Conservation (phyloP, 1,139 yeast species). For the Zygoascus sp. region DNA sequence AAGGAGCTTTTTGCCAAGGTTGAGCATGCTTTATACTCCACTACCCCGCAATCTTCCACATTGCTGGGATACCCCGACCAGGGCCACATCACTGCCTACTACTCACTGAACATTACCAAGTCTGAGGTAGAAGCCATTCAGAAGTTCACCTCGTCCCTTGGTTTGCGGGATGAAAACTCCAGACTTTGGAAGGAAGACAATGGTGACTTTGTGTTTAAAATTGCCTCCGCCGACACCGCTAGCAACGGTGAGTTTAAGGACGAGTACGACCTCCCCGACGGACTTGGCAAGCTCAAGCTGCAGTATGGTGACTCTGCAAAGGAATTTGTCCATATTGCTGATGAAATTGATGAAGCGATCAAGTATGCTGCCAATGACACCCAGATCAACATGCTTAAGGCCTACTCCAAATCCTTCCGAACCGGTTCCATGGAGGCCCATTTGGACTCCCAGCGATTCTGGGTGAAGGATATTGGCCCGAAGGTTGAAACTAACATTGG, state of each 20-base stretch:
- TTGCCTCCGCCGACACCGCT: conserved; percentile 31
- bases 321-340: conserved; percentile 59
- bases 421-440: conserved; percentile 86
- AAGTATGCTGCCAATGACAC: conserved; percentile 68
- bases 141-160: conserved; percentile 53
- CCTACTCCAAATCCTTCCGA: conserved; percentile 64
- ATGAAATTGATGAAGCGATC: conserved; percentile 53
- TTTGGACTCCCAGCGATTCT: conserved; percentile 73
- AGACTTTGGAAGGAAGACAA: conserved; percentile 47
- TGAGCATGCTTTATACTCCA: conserved; percentile 48
- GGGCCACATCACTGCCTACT: conserved; percentile 73
- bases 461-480: conserved; percentile 88
- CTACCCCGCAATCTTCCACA: conserved; percentile 43
- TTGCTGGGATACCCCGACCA: conserved; percentile 74
- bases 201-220: conserved; percentile 26
- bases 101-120: conserved; percentile 52
- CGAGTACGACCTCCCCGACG: conserved; percentile 23
- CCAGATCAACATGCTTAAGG: conserved; percentile 58
- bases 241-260: conserved; percentile 24
- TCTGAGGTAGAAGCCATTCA: conserved; percentile 64
- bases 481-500: conserved; percentile 82
- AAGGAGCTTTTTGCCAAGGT: conserved; percentile 43
- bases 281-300: conserved; percentile 49
- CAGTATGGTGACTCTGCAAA: conserved; percentile 62
- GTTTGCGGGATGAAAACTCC: conserved; percentile 79